Evolutionary conservation across 75 land plant species (phyloP).

Genomic region (Selaginella tamariscina): DNA sequence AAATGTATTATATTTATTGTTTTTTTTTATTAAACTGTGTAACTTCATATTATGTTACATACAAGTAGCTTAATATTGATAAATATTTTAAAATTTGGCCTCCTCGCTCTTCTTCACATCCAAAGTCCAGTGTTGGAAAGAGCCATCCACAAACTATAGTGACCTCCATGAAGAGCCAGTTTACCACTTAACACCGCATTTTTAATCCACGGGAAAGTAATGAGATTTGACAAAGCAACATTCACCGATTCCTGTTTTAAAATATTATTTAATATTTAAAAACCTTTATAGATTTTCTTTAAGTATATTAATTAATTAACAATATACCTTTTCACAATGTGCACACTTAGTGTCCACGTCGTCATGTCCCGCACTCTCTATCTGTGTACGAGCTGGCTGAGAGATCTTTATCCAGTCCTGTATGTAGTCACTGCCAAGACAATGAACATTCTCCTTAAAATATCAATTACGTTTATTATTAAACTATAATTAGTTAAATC

Average conservation of each 20-base stretch:
- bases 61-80: background rate
- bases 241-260: constrained; percentile 3
- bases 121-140: background rate
- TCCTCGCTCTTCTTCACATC: background rate
- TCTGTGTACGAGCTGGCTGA: constrained; percentile 9
- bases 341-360: constrained; percentile 40
- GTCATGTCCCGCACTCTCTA: constrained; percentile 35
- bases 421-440: constrained; percentile 62
- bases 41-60: background rate
- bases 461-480: background rate
- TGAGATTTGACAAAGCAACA: background rate
- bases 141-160: background rate
- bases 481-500: background rate
- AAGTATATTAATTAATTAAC: too few species aligned
- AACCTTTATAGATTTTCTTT: background rate
- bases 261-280: background rate
- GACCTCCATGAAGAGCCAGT: constrained; percentile 5
- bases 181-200: background rate
- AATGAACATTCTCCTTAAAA: too few species aligned
- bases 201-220: constrained; percentile 6
- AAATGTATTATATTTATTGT: too few species aligned
- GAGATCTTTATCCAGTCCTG: constrained; percentile 60
- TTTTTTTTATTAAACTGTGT: too few species aligned
- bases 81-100: background rate
- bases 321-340: constrained; percentile 57